Evolutionary conservation across 768 basidiomycete genomes (phyloP), one percentile per base, ranked within the genome.

Genomic region (Amanita fuliginea): DNA sequence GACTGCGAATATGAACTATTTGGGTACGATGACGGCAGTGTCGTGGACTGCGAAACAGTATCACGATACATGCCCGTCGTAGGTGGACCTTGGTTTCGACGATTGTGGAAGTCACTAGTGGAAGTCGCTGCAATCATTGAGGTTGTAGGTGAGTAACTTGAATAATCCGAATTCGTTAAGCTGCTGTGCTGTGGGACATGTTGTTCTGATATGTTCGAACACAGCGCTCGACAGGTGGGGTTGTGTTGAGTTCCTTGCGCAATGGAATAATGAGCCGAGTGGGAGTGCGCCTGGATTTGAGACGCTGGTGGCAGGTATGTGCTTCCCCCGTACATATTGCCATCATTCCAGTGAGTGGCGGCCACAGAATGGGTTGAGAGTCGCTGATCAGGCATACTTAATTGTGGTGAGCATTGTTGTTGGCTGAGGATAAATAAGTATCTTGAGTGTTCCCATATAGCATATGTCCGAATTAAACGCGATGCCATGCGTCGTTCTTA

Each of bases 1-100:
- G 67, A 62, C 42, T 69, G 67, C 30, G 64, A 56, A 26, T 66
- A 59, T 39, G 67, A 55, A 48, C 61, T 60, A n/a, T 60, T 6
- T 16, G 62, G 41, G 9, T 33, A 50, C 2, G 49, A 37, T 26
- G 40, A 36, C 8, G 41, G n/a, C 21, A 49, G 28, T 13, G 47
- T 41, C 18, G 49, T 22, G 9, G 30, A 10, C n/a, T 30, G 32
- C 21, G 40, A 22, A 18, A 32, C n/a, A 22, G 26, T 16, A 13
- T 40, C 39, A 19, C 41, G 28, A 22, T 49, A 42, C 40, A 18
- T 34, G 32, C 42, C 33, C 22, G 49, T 24, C 21, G 21, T 9
- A n/a, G 37, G 6, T 33, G 19, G n/a, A 35, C 28, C 42, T 22
- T 19, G 49, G 21, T 34, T 42, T 26, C 21, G 37, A 35, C 39